A percentile compares a stretch with the other conserved stretches of the same genome.
Conservation (phyloP, 2,329 filamentous ascomycete species). For the Penicillium rolfsii region DNA sequence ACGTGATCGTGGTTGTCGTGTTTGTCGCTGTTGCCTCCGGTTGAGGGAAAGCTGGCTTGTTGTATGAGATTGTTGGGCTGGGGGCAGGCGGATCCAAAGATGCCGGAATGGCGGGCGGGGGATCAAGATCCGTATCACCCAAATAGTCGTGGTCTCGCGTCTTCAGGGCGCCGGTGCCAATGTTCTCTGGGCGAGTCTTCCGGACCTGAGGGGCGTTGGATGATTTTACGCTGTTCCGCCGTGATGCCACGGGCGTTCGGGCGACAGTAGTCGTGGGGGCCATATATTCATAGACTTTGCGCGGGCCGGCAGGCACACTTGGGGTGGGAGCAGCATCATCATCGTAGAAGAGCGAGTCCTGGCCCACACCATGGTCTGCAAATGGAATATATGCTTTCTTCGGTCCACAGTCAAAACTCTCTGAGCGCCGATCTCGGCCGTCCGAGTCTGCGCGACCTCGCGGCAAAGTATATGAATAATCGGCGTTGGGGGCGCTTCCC, state of each 20-base stretch:
- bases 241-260: slow-evolving; percentile 40
- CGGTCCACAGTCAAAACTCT: slow-evolving; percentile 50
- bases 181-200: slow-evolving; percentile 45
- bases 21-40: slow-evolving; percentile 44
- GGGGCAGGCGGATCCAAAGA: slow-evolving; percentile 56
- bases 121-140: slow-evolving; percentile 34
- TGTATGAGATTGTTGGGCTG: slow-evolving; percentile 57
- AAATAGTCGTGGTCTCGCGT: slow-evolving; percentile 37
- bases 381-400: slow-evolving; percentile 37
- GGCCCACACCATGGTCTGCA: slow-evolving; percentile 23
- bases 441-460: slow-evolving; percentile 37
- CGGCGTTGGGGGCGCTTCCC: slow-evolving; percentile 76
- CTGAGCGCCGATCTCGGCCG: slow-evolving; percentile 43
- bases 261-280: slow-evolving; percentile 30
- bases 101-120: slow-evolving; percentile 48
- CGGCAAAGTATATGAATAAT: slow-evolving; percentile 60
- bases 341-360: slow-evolving; percentile 34
- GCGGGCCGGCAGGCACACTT: slow-evolving; percentile 77
- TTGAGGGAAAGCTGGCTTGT: slow-evolving; percentile 50
- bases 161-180: slow-evolving; percentile 42
- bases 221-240: slow-evolving; percentile 50
- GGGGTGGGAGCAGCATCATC: slow-evolving; percentile 86
- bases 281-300: slow-evolving; percentile 51
- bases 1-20: slow-evolving; percentile 21
- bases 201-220: slow-evolving; percentile 42